A percentile compares a stretch with the other conserved stretches of the same genome.
These are phyloP conservation scores for Sarcodon sp. DNA, from an alignment of 768 basidiomycete species.

Conservation along the genomic window DNA sequence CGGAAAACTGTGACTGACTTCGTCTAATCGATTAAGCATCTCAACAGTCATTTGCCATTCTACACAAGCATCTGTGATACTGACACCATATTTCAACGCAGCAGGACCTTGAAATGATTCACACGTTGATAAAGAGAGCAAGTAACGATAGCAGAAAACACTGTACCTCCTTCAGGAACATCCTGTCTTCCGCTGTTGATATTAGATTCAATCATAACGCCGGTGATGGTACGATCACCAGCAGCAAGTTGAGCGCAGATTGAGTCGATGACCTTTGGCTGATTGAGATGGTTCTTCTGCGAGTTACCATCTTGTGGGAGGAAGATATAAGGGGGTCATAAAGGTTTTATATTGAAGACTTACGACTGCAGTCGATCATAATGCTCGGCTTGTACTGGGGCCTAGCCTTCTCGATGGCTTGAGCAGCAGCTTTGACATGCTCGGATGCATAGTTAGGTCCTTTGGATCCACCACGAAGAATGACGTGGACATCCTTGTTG, in stretches of 20 bases:
- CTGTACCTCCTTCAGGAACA: conserved; percentile 38
- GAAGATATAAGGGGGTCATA: conserved; percentile 1
- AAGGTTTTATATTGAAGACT: conserved; percentile 13
- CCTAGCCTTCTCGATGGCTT: conserved; percentile 52
- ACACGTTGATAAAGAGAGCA: background rate
- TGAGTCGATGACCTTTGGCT: conserved; percentile 65
- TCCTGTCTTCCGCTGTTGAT: conserved; percentile 88
- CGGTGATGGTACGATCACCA: conserved; percentile 66
- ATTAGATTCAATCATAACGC: conserved; percentile 96
- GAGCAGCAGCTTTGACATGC: conserved; percentile 51
- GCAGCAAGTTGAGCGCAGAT: conserved; percentile 63
- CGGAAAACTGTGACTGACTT: conserved; percentile 15
- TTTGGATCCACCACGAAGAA: conserved; percentile 83
- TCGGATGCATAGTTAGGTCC: conserved; percentile 84
- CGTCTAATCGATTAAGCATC: conserved; percentile 66
- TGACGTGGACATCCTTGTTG: conserved; percentile 80
- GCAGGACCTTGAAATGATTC: conserved; percentile 30
- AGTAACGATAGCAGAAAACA: conserved; percentile 8
- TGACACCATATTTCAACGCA: conserved; percentile 66
- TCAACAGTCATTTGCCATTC: conserved; percentile 69
- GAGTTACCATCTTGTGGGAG: conserved; percentile 75
- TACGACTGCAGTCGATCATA: conserved; percentile 84
- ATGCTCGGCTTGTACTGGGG: conserved; percentile 44
- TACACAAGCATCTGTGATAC: conserved; percentile 89
- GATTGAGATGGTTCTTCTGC: conserved; percentile 87